A percentile compares a stretch with the other conserved stretches of the same genome.
Conservation (phyloP, 2,329 filamentous ascomycete genomes). For the Dothideomycetes sp. region DNA sequence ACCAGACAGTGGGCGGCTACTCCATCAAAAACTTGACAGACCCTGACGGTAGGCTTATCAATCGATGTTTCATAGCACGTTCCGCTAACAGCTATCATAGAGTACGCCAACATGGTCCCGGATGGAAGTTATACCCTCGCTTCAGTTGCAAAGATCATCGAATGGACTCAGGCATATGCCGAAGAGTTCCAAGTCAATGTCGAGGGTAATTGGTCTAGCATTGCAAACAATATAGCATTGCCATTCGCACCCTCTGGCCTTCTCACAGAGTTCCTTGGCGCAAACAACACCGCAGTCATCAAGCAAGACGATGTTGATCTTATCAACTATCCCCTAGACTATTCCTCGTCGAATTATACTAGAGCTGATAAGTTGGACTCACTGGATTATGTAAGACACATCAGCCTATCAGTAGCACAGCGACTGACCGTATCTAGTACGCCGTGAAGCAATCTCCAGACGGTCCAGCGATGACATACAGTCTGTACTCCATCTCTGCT, state of each 20-base stretch:
- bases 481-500: constrained; percentile 58
- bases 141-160: constrained; percentile 16
- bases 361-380: constrained; percentile 36
- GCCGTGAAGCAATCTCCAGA: constrained; percentile 58
- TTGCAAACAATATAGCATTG: constrained; percentile 15
- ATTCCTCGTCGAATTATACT: constrained; percentile 35
- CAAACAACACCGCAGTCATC: constrained; percentile 27
- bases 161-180: constrained; percentile 14
- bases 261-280: constrained; percentile 15
- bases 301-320: constrained; percentile 66
- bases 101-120: constrained; percentile 52
- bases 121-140: constrained; percentile 16
- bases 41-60: constrained; percentile 43
- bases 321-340: constrained; percentile 53
- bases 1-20: constrained; percentile 45
- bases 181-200: constrained; percentile 14
- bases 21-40: constrained; percentile 58
- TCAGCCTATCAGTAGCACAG: neutral
- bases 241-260: constrained; percentile 16
- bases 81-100: constrained; percentile 37
- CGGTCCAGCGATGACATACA: constrained; percentile 66
- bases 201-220: constrained; percentile 14
- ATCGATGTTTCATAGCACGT: too few species aligned
- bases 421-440: constrained; percentile 14
- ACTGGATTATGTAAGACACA: constrained; percentile 44